These are phyloP conservation scores for Colletotrichum higginsianum DNA, from an alignment of 2,329 filamentous ascomycete genomes.

Conservation along the genomic window DNA sequence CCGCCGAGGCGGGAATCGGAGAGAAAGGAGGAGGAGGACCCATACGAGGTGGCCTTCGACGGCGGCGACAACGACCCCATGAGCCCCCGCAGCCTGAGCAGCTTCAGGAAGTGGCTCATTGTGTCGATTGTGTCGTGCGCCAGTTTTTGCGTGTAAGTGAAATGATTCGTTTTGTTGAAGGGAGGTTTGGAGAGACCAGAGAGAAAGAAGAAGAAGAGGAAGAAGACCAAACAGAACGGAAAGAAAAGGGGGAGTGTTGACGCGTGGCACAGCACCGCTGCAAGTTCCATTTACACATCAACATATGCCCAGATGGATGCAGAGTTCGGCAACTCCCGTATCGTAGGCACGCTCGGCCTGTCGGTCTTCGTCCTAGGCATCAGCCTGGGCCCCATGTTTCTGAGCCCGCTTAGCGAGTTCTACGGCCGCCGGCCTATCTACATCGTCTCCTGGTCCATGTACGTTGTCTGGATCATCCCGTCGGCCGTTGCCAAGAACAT, in stretches of 20 bases:
- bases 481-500: constrained; percentile 87
- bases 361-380: constrained; percentile 87
- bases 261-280: constrained; percentile 75
- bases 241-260: constrained; percentile 26
- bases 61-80: constrained; percentile 78
- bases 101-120: constrained; percentile 82
- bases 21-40: constrained; percentile 60
- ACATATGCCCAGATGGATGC: constrained; percentile 83
- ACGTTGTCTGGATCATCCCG: constrained; percentile 85
- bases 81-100: constrained; percentile 79
- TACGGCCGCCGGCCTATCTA: constrained; percentile 89
- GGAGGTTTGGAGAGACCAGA: too few species aligned
- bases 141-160: constrained; percentile 86
- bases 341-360: constrained; percentile 84
- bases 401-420: constrained; percentile 80
- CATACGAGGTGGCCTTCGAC: constrained; percentile 83
- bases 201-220: too few species aligned
- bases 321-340: constrained; percentile 79
- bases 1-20: constrained; percentile 25
- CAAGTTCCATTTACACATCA: constrained; percentile 89
- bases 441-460: constrained; percentile 79
- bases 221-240: too few species aligned
- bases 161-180: constrained; percentile 51
- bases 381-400: constrained; percentile 73
- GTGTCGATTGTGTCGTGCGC: constrained; percentile 81